Evolutionary conservation across 257 asterid species (phyloP), one percentile per base, ranked within the genome.

Genomic region (Nicotiana attenuata): DNA sequence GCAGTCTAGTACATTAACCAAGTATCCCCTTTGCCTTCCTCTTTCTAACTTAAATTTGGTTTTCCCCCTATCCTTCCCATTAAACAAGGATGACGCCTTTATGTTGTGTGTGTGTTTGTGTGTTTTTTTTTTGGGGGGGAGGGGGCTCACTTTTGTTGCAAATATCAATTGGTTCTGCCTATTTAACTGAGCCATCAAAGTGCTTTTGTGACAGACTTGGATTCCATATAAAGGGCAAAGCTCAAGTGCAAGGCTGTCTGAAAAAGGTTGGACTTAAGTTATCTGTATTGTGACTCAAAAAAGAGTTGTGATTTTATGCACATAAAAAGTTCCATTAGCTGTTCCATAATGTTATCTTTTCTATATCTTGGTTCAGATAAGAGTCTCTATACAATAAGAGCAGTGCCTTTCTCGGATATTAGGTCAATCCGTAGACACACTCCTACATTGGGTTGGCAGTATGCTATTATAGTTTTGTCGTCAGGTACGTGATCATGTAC

Each of bases 221-320:
- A 91, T 92, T 82, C 99, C 99, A 17, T 96, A 94, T 91, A 93
- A 96, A 91, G 99, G 98, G 65, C 98, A 92, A 81, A 89, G 87
- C 82, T 93, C 98, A 33, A 90, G 87, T 86, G 89, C 97, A 20
- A 90, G 92, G 89, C 88, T 94, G 84, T 89, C 98, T 16, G 98
- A 94, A 86, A 93, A 88, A 92, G 99, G 99, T 96, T 83, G 63
- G 88, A 85, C 61, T 56, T 56, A 79, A 29, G 35, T 56, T 77
- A 59, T 55, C 57, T 59, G 38, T 3, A 52, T 50, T 50, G 17
- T 75, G 45, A 50, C 26, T 24, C 47, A 50, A 75, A 50, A 50
- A 52, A 24, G 16, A 75, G n/a, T 35, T 15, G 13, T 26, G 63
- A 50, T 75, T 52, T 75, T 75, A 50, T 50, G 41, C 24, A 75